Base-by-base conservation (phyloP, 1,284 basidiomycete genomes). In the Melampsora larici-populina region DNA sequence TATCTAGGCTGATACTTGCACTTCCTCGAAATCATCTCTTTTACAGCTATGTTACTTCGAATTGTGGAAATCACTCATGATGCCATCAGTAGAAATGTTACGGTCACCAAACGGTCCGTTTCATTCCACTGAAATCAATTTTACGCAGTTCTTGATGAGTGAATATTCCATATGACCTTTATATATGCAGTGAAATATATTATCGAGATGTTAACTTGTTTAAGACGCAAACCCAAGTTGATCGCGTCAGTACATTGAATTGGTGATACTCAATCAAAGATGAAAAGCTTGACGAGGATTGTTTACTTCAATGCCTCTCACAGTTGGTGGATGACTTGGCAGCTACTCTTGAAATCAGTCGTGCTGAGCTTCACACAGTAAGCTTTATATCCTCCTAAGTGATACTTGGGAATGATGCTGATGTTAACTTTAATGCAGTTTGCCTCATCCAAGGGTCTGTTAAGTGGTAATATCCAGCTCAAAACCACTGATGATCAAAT, bases 271-370 rank as follows among this genome's bases (percentile, higher is more conserved):
- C 58, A 8, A 13, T 17, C 40, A 13, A 6, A 17, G 2, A 15
- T 40, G 18, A 36, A 36, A 58, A 43, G 62, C 26, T 6, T 49
- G 24, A 36, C 43, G 15, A 11, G 33, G 13, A 24, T 7, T 36
- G 36, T 58, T 68, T 13, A n/a, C 43, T 9, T 72, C 17, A 70
- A 64, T 29, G 17, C 51, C 36, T 68, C n/a, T 31, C 40, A 1
- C 80, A 96, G 93, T 86, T 96, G 21, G 89, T 95, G 24, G 93
- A 96, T 81, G 92, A 94, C 81, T 84, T 97, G 17, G 91, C 93
- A 0, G 92, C 92, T 0, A 92, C 93, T 0, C 88, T 94, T 36
- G 86, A 87, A 2, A 82, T 94, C 2, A 87, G 89, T 68, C 87
- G 94, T 55, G 87, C 88, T 7, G 90, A 93, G 81, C 86, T 97